Evolutionary conservation across 208 protist species (phyloP), one percentile per base, ranked within the genome.

Genomic region (Trypanosoma boissoni): DNA sequence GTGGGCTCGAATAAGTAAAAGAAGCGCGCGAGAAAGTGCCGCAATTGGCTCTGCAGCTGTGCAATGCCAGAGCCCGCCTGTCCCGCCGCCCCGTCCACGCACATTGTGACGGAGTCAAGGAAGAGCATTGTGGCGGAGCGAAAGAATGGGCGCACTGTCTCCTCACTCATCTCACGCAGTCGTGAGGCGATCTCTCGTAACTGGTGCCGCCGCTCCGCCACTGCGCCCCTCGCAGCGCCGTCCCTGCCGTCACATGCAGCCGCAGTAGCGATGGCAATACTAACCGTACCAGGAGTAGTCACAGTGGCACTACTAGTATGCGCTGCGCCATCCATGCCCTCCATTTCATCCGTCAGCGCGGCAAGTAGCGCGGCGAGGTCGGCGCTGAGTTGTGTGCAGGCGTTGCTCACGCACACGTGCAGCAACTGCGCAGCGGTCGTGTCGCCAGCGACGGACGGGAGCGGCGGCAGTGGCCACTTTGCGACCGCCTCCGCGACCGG

Each of bases 341-440:
- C 0, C 10, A 46, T 32, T 3, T 53, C 59, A 31, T 79, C 61
- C 27, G 83, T 78, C 27, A 91, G 51, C 27, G 71, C 54, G n/a
- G 77, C 55, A 8, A 89, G 57, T 26, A 84, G 46, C 10, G 52
- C 74, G 3, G 58, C 58, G 34, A 90, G 69, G 51, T 91, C 84
- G 42, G 70, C 60, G n/a, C 55, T 62, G 21, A 94, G 64, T 0
- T 58, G 51, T 8, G 81, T 84, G 64, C 76, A 85, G 49, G 72
- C 73, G 54, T 91, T 94, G 8, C 79, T 78, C 21, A 94, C 58
- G 55, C 74, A 91, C 21, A 94, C 62, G 31, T 90, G 82, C 48
- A 91, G 46, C 48, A 91, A 49, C 68, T 94, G 88, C n/a, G 52
- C 24, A 2, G 69, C 58, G 26, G 74, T 91, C 28, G 72, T 61